A percentile compares a stretch with the other conserved stretches of the same genome.
phyloP scores from a whole-genome alignment of 768 basidiomycete species.

The Russula lepida region DNA sequence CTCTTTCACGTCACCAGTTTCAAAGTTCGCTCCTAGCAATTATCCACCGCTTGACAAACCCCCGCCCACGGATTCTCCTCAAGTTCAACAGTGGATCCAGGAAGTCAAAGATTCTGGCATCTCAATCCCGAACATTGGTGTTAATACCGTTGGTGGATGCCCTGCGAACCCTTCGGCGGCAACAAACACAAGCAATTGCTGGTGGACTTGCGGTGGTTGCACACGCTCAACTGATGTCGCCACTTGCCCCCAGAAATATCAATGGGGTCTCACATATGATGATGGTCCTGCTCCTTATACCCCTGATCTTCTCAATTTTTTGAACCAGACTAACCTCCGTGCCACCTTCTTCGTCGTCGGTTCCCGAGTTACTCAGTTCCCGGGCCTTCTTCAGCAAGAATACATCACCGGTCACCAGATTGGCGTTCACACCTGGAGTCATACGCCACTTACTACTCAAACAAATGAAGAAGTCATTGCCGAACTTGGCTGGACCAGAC shows the following conservation, averaged over 20 bases:
- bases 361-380: conserved; percentile 67
- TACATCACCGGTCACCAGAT: conserved; percentile 78
- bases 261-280: conserved; percentile 58
- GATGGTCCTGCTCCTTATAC: conserved; percentile 81
- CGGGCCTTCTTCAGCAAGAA: conserved; percentile 59
- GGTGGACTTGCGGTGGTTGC: conserved; percentile 80
- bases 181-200: conserved; percentile 47
- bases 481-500: conserved; percentile 81
- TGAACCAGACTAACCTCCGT: conserved; percentile 54
- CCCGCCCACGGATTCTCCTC: conserved; percentile 51
- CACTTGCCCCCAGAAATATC: conserved; percentile 57
- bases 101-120: conserved; percentile 51
- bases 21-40: conserved; percentile 23
- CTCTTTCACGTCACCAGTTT: conserved; percentile 4
- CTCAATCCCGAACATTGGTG: conserved; percentile 44
- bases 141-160: conserved; percentile 42
- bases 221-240: conserved; percentile 58
- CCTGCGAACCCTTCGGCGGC: conserved; percentile 46
- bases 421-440: conserved; percentile 65
- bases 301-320: conserved; percentile 60
- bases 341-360: conserved; percentile 87
- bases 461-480: conserved; percentile 78
- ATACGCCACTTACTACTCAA: conserved; percentile 61
- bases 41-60: conserved; percentile 60
- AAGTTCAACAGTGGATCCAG: conserved; percentile 65